Percentiles rank a stretch among this genome's conserved stretches.
Evolutionary conservation across 805 yeast genomes (phyloP).

Genomic region (Sugiyamaella qingdaonensis): DNA sequence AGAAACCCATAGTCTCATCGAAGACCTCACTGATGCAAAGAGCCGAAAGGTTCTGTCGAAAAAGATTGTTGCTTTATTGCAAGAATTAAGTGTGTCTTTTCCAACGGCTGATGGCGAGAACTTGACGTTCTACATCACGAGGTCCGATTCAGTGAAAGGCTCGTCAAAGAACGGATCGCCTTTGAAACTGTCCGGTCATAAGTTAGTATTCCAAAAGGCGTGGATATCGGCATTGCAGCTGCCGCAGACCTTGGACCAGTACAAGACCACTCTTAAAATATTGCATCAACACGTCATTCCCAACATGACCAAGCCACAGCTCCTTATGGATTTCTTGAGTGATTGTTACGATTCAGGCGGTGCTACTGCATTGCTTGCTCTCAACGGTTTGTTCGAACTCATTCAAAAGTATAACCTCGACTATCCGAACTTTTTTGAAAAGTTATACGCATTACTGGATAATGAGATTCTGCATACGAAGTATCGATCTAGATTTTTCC

Average conservation of each 20-base stretch:
- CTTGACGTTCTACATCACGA: slow-evolving; percentile 15
- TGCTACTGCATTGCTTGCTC: slow-evolving; percentile 67
- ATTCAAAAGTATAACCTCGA: slow-evolving; percentile 81
- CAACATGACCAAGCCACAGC: slow-evolving; percentile 69
- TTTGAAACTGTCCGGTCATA: slow-evolving; percentile 44
- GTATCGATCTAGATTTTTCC: slow-evolving; percentile 81
- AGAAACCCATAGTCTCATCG: slow-evolving; percentile 36
- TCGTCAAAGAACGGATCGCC: slow-evolving; percentile 36
- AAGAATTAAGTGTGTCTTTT: slow-evolving; percentile 11
- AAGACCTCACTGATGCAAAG: background rate
- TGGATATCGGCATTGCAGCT: slow-evolving; percentile 57
- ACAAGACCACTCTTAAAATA: slow-evolving; percentile 62
- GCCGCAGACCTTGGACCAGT: slow-evolving; percentile 49
- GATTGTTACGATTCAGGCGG: slow-evolving; percentile 69
- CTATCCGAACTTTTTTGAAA: slow-evolving; percentile 83
- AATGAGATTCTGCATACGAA: slow-evolving; percentile 70
- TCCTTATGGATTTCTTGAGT: slow-evolving; percentile 88
- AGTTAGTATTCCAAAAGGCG: slow-evolving; percentile 61
- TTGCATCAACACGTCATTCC: slow-evolving; percentile 86
- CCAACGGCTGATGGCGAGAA: slow-evolving; percentile 26
- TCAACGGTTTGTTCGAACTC: slow-evolving; percentile 82
- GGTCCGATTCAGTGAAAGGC: slow-evolving; percentile 22
- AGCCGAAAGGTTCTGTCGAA: background rate
- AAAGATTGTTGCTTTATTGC: slow-evolving; percentile 1
- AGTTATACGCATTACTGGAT: slow-evolving; percentile 75